These are phyloP conservation scores for Polyrhizophydium stewartii DNA, from an alignment of 371 early-diverging fungal genomes.

Conservation along the genomic window DNA sequence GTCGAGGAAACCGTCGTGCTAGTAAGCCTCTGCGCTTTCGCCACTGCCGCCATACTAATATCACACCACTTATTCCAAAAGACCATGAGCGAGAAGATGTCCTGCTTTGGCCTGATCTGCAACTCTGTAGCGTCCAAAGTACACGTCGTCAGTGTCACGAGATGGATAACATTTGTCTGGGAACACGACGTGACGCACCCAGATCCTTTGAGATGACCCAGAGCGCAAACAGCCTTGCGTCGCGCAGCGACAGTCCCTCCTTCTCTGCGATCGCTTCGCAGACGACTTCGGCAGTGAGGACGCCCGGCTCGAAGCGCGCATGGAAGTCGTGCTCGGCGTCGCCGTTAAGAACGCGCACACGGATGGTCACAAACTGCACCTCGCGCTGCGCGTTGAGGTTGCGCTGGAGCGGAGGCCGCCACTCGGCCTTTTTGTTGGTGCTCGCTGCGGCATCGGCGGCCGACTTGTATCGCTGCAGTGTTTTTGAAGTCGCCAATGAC, in stretches of 20 bases:
- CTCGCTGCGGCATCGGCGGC: neutral
- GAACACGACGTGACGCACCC: constrained; percentile 36
- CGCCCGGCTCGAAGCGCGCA: constrained; percentile 4
- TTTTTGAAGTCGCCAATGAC: neutral
- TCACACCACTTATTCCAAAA: constrained; percentile 36
- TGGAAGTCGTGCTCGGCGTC: constrained; percentile 36
- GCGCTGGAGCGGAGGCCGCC: constrained; percentile 37
- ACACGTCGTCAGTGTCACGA: no score
- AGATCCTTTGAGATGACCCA: constrained; percentile 49
- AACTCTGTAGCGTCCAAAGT: constrained; percentile 24
- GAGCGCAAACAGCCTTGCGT: constrained; percentile 32
- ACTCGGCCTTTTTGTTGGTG: constrained; percentile 10
- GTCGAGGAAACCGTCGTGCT: neutral
- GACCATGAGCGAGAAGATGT: constrained; percentile 36
- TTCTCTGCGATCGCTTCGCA: constrained; percentile 32
- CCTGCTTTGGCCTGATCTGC: constrained; percentile 41
- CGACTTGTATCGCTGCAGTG: neutral
- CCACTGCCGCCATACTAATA: no score
- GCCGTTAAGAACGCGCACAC: constrained; percentile 39
- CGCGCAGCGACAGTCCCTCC: constrained; percentile 23
- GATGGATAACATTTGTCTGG: no score
- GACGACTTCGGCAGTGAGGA: constrained; percentile 16
- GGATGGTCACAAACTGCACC: constrained; percentile 30
- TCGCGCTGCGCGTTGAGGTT: constrained; percentile 27
- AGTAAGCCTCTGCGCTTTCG: neutral